Evolutionary conservation across 345 rosid genomes (phyloP).

Genomic region (Corchorus olitorius): DNA sequence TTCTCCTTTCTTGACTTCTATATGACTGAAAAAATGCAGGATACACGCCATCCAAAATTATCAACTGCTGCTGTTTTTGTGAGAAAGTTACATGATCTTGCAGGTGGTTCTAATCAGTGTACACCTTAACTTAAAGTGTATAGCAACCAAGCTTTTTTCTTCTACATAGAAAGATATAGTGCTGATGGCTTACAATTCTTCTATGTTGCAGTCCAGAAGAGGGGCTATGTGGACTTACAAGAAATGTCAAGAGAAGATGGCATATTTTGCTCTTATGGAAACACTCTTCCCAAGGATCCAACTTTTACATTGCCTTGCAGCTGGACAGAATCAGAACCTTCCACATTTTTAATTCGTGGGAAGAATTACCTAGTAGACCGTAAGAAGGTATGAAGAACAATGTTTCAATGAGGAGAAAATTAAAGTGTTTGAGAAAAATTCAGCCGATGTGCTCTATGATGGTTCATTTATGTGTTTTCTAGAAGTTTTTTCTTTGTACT

Average conservation of each 20-base stretch:
- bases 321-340: conserved; percentile 81
- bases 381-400: conserved; percentile 57
- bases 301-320: conserved; percentile 64
- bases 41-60: conserved; percentile 59
- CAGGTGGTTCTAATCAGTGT: conserved; percentile 54
- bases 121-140: background rate
- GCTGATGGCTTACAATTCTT: conserved; percentile 22
- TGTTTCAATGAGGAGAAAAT: conserved; percentile 10
- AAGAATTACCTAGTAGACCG: conserved; percentile 77
- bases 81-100: conserved; percentile 84
- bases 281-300: conserved; percentile 80
- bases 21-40: conserved; percentile 46
- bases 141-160: conserved; percentile 8
- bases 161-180: background rate
- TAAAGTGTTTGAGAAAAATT: conserved; percentile 4
- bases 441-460: background rate
- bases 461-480: background rate
- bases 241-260: conserved; percentile 65
- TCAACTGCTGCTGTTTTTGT: conserved; percentile 80
- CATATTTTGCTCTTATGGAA: conserved; percentile 63
- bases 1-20: conserved; percentile 17
- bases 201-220: conserved; percentile 70
- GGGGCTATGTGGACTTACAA: conserved; percentile 86
- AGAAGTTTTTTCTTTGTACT: background rate
- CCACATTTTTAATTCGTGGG: conserved; percentile 85